Conservation (phyloP, 129 eudicot species). For the Helichrysum umbraculigerum region DNA sequence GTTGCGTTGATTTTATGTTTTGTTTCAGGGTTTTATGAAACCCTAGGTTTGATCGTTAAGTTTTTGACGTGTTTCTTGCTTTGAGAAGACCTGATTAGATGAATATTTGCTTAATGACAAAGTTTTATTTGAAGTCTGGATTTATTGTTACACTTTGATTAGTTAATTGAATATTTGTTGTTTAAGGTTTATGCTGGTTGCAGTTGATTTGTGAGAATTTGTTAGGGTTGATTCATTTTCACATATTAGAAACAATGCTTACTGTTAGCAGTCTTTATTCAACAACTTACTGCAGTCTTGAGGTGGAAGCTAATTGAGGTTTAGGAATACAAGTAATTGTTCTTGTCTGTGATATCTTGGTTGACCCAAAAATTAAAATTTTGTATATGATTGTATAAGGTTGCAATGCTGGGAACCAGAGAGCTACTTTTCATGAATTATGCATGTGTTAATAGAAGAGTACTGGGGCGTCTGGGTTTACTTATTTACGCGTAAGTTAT, state of each 20-base stretch:
- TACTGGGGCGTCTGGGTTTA: background rate
- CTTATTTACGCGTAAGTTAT: background rate
- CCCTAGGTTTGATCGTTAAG: background rate
- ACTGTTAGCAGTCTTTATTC: background rate
- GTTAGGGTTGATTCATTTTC: background rate
- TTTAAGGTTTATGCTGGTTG: background rate
- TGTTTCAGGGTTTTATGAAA: background rate
- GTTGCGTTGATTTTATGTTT: conserved; percentile 31
- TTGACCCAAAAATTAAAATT: background rate
- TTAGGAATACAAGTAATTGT: background rate
- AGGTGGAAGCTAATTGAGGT: background rate
- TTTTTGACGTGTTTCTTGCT: background rate
- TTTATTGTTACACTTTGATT: background rate
- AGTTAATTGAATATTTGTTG: background rate
- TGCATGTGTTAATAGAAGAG: background rate
- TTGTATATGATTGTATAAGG: background rate
- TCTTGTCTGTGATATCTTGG: background rate
- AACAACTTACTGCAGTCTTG: background rate
- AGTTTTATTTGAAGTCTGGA: background rate
- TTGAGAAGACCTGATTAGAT: background rate
- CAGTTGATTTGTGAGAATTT: background rate
- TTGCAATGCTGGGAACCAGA: background rate
- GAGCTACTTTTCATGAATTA: background rate
- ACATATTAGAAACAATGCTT: background rate
- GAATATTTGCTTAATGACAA: background rate